Evolutionary conservation across 305 asterid genomes (phyloP), one percentile per base, ranked within the genome.

Genomic region (Salvia sclarea): DNA sequence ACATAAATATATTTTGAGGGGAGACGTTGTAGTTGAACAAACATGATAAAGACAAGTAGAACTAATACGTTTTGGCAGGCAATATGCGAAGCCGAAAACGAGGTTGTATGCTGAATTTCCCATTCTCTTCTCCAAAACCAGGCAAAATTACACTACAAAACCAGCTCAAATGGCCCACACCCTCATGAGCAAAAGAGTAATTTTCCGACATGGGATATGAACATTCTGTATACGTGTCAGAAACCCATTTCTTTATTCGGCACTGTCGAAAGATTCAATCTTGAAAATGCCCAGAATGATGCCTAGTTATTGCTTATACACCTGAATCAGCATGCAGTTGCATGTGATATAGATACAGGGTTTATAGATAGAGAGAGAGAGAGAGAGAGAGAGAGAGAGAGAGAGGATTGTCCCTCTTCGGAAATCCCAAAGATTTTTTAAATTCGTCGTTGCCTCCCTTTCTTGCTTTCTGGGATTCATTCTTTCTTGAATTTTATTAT

Each of bases 291-390:
- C n/a, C 44, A 47, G 66, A 18, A 45, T 64, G 76, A 72, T 56
- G 11, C 47, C 61, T 22, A 44, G 38, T 30, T 43, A 64, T 44
- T 57, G 43, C 30, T 66, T 65, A 28, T 10, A 8, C 24, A 30
- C 8, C 45, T 45, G 67, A 67, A 47, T 47, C 49, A 10, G 25
- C 78, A 68, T 74, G 78, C 76, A 71, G 61, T 53, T 71, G 75
- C 75, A 60, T 69, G 68, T 60, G 9, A 54, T 41, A 55, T 16
- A 40, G 13, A n/a, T 43, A 35, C 12, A 20, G 71, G 43, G 22
- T 22, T 20, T 17, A 33, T 33, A 49, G 13, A 25, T 40, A 60
- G 37, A 56, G 37, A 31, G 31, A 49, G 21, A 31, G 59, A 61
- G 57, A 56, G 25, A 16, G 30, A 43, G 57, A 13, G 41, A 38